A percentile compares a stretch with the other conserved stretches of the same genome.
phyloP scores from a whole-genome alignment of 2,329 filamentous ascomycete species.

The Hypoxylon sp. region DNA sequence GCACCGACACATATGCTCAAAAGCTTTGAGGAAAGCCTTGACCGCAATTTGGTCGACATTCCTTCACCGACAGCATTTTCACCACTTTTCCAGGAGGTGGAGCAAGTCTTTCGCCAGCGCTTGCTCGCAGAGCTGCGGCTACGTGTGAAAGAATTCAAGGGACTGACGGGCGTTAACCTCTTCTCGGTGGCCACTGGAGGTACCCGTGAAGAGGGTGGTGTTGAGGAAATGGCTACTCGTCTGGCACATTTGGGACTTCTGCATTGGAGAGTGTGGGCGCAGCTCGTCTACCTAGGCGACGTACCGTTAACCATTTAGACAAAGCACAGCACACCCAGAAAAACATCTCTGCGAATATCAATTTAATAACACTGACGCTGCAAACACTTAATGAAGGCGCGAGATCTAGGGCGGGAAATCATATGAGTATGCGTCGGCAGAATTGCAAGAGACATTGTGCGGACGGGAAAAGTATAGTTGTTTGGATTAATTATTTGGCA shows the following conservation, averaged over 20 bases:
- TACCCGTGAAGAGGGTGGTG: conserved; percentile 64
- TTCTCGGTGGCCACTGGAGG: conserved; percentile 69
- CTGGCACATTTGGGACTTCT: conserved; percentile 86
- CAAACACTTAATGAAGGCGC: no score
- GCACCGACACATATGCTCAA: conserved; percentile 63
- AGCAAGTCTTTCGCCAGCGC: conserved; percentile 63
- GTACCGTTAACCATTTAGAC: no score
- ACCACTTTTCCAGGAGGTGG: conserved; percentile 64
- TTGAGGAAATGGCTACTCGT: conserved; percentile 79
- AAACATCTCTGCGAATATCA: no score
- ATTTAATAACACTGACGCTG: no score
- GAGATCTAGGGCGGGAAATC: no score
- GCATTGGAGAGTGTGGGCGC: conserved; percentile 91
- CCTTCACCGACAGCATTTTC: no score
- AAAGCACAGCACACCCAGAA: no score
- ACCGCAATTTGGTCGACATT: conserved; percentile 59
- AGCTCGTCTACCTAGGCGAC: conserved; percentile 73
- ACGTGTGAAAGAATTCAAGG: conserved; percentile 66
- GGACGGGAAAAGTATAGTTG: no score
- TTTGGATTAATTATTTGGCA: no score
- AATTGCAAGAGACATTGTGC: no score
- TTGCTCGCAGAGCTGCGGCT: conserved; percentile 63
- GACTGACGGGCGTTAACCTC: conserved; percentile 65
- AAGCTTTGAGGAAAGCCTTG: conserved; percentile 64
- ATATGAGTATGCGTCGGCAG: no score